Evolutionary conservation across 208 protist species (phyloP).

Genomic region (Naegleria lovaniensis): DNA sequence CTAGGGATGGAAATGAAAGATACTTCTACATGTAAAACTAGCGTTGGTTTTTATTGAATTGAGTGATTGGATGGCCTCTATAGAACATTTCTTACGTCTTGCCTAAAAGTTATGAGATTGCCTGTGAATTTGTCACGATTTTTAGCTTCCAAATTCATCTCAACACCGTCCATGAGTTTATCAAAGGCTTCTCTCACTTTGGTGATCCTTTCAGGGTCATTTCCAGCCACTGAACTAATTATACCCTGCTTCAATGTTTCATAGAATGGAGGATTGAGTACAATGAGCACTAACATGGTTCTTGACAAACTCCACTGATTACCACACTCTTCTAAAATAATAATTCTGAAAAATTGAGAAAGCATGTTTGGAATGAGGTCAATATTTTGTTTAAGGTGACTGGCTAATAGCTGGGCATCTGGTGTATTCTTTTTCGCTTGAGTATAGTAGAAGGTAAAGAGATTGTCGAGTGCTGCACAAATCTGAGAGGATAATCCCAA

Average conservation of each 20-base stretch:
- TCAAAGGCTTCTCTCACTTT: slow-evolving; percentile 48
- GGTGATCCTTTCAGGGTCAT: slow-evolving; percentile 12
- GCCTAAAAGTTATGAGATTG: slow-evolving; percentile 52
- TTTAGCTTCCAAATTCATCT: slow-evolving; percentile 51
- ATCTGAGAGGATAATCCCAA: slow-evolving; percentile 5
- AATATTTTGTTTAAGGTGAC: slow-evolving; percentile 34
- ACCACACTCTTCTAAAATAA: slow-evolving; percentile 49
- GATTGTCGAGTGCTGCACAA: slow-evolving; percentile 29
- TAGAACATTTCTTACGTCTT: slow-evolving; percentile 40
- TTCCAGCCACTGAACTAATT: neutral
- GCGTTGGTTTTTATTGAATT: no score
- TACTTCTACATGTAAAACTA: no score
- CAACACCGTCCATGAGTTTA: slow-evolving; percentile 53
- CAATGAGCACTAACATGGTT: slow-evolving; percentile 47
- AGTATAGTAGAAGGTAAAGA: slow-evolving; percentile 39
- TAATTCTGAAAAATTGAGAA: slow-evolving; percentile 40
- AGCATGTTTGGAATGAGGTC: slow-evolving; percentile 42
- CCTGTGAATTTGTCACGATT: slow-evolving; percentile 56
- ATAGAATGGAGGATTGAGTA: slow-evolving; percentile 32
- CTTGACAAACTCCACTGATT: slow-evolving; percentile 48
- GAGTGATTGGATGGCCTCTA: no score
- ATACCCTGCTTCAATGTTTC: neutral
- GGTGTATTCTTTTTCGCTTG: slow-evolving; percentile 29
- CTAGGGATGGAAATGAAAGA: no score
- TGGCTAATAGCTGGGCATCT: slow-evolving; percentile 1